Evolutionary conservation across 352 stramenopile species (phyloP).

Genomic region (Globisporangium iwayamae): DNA sequence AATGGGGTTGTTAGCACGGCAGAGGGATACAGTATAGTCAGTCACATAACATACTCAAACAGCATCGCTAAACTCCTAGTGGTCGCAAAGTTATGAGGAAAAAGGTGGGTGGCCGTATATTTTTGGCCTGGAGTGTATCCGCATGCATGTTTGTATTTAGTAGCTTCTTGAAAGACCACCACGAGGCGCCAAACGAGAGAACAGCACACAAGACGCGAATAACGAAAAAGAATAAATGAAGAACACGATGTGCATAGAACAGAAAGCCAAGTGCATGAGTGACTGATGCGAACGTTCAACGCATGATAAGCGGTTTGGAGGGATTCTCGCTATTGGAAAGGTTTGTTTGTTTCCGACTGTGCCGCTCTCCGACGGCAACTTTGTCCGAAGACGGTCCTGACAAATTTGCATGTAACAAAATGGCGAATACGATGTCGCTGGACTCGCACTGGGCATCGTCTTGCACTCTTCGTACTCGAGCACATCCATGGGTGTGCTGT

Average conservation of each 20-base stretch:
- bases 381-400: conserved; percentile 4
- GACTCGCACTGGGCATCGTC: conserved; percentile 52
- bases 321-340: too few species aligned
- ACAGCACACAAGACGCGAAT: neutral
- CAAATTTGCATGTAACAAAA: too few species aligned
- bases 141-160: neutral
- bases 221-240: neutral
- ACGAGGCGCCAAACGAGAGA: neutral
- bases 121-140: too few species aligned
- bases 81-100: too few species aligned
- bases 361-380: neutral
- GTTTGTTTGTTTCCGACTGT: neutral
- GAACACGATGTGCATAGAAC: neutral
- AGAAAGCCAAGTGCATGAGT: neutral
- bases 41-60: too few species aligned
- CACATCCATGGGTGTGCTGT: conserved; percentile 12
- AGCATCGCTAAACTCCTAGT: too few species aligned
- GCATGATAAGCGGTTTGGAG: too few species aligned
- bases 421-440: conserved; percentile 48
- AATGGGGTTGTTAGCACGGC: too few species aligned
- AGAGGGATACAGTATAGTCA: too few species aligned
- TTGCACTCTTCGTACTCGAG: conserved; percentile 38
- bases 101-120: too few species aligned
- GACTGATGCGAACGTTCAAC: too few species aligned
- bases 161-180: neutral